Evolutionary conservation across 2,329 filamentous ascomycete genomes (phyloP).

Genomic region (Ophiostoma triangulosporum): DNA sequence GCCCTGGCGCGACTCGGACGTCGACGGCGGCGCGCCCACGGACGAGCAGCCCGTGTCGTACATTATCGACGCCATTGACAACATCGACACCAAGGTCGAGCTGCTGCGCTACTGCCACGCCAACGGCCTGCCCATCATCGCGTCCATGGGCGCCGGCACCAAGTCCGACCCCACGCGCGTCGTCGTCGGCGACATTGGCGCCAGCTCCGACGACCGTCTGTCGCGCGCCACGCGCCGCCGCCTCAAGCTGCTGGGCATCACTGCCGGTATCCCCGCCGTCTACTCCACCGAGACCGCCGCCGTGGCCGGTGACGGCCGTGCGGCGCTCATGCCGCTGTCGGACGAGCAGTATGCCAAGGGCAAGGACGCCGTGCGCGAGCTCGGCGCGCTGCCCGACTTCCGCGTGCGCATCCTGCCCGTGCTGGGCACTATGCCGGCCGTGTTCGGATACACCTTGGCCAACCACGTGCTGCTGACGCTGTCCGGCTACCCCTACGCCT

Average conservation of each 20-base stretch:
- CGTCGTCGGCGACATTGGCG: constrained; percentile 80
- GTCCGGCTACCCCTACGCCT: constrained; percentile 70
- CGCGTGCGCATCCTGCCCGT: constrained; percentile 90
- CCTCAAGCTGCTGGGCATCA: constrained; percentile 65
- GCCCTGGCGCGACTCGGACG: constrained; percentile 45
- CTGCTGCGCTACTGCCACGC: constrained; percentile 78
- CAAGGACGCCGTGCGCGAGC: constrained; percentile 54
- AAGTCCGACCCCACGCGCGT: constrained; percentile 79
- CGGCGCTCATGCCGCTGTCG: constrained; percentile 69
- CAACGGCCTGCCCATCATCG: constrained; percentile 68
- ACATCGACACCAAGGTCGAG: constrained; percentile 92
- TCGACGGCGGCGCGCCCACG: constrained; percentile 18
- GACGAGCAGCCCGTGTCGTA: constrained; percentile 48
- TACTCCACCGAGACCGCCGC: constrained; percentile 69
- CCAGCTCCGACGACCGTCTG: constrained; percentile 75
- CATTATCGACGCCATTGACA: constrained; percentile 96
- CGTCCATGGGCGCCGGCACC: constrained; percentile 90
- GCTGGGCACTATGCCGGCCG: constrained; percentile 89
- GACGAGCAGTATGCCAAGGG: constrained; percentile 85
- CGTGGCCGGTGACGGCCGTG: constrained; percentile 65
- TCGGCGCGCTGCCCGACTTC: constrained; percentile 85
- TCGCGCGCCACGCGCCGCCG: constrained; percentile 72
- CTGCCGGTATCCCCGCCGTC: constrained; percentile 76
- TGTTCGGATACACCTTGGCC: constrained; percentile 83
- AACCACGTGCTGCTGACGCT: constrained; percentile 86